Base-by-base conservation (phyloP, 768 basidiomycete genomes). In the Amanita jacksonii region DNA sequence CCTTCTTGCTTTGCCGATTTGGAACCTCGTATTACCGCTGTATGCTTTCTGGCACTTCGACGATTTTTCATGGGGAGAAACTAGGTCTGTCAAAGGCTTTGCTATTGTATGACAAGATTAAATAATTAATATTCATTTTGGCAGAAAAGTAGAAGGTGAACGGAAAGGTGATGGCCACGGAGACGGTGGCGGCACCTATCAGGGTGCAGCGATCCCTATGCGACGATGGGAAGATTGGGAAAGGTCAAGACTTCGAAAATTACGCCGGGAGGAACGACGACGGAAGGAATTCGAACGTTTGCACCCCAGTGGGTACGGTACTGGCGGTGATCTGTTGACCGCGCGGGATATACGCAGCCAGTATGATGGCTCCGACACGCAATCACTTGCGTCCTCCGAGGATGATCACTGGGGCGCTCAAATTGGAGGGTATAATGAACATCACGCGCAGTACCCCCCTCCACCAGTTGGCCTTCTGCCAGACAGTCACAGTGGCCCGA, bases 191-290 rank as follows among this genome's bases (percentile, higher is more conserved):
- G 72, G 71, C 19, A 63, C 64, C 5, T 58, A 67, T 36, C 69
- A 68, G 41, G 77, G 74, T 4, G 62, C 70, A 33, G 77, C 75
- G 0, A 77, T 98, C n/a, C 91, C 96, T 0, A 65, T 98, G 58
- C 79, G 94, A n/a, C 76, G 94, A 39, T 99, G 96, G 96, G 96
- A 98, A 63, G 94, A 99, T 54, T 99, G 94, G 96, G 96, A 99
- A 57, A 79, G 92, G 18, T 94, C 91, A 19, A 75, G 96, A 34
- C 70, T 98, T 37, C 83, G 94, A 40, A 98, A 97, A 64, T 50
- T 94, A 24, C 79, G 77, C 49, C 80, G 96, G 1, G 93, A 96
- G 55, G 88, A 91, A 53, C 73, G 82, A 51, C 70, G 90, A 46
- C 67, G 83, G 46, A 71, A 69, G 54, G 91, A 97, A 5, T 74